Base-by-base conservation (phyloP, 208 protist species). In the Acanthamoeba lenticulata region DNA sequence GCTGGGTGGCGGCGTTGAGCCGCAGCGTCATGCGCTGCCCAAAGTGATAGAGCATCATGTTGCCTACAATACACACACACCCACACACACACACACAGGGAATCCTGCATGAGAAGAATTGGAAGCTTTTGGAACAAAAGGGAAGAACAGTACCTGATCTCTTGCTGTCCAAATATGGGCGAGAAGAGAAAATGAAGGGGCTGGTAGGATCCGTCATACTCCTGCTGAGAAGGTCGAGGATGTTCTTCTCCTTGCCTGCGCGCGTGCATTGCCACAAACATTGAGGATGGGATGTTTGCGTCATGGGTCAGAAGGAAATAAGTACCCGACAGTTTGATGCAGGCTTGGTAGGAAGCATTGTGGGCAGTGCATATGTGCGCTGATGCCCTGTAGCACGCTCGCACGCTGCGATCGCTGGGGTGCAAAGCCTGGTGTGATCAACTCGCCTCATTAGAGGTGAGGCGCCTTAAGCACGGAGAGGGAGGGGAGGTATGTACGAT, bases 21-120 rank as follows among this genome's bases (percentile, higher is more conserved):
- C n/a, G n/a, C n/a, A n/a, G n/a, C n/a, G n/a, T n/a, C n/a, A n/a
- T n/a, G n/a, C n/a, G n/a, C n/a, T n/a, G n/a, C n/a, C n/a, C n/a
- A n/a, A n/a, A n/a, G 52, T 95, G 88, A 60, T 96, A 88, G 36
- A 96, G 40, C 47, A 90, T 27, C 17, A 94, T 24, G 5, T 29
- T 67, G 36, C 95, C 95, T 88, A 9, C 27, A n/a, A 52, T 19
- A 81, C n/a, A n/a, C n/a, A n/a, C n/a, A n/a, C n/a, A n/a, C n/a
- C n/a, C 24, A 45, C 4, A 81, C 5, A 2, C 0, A 34, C 27
- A 65, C 1, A 65, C 1, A 57, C 15, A 57, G 52, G 17, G 15
- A 57, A 24, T 57, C 52, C 52, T 21, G 9, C 52, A 21, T 60
- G 27, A 60, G 52, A 60, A 60, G 52, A 52, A 52, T 52, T 15